Conservation (phyloP, 495 filamentous ascomycete genomes). For the Lentithecium fluviatile region DNA sequence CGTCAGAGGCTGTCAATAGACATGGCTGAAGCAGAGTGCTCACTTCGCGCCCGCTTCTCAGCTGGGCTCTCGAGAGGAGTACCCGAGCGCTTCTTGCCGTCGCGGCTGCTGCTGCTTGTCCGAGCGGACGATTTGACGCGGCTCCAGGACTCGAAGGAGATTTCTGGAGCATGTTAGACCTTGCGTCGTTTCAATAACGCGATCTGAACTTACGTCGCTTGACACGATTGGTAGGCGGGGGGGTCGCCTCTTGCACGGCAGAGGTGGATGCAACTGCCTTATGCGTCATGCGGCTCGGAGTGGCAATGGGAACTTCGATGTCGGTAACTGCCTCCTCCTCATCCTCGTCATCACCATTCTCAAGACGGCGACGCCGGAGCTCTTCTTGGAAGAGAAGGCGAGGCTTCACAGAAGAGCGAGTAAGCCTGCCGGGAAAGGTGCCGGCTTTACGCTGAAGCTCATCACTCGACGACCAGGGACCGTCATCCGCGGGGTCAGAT, state of each 20-base stretch:
- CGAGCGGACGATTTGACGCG: slow-evolving; percentile 20
- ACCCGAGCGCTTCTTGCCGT: slow-evolving; percentile 21
- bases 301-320: slow-evolving; percentile 43
- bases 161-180: slow-evolving; percentile 7
- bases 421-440: slow-evolving; percentile 51
- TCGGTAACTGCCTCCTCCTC: slow-evolving; percentile 52
- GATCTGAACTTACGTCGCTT: slow-evolving; percentile 9
- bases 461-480: slow-evolving; percentile 50
- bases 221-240: slow-evolving; percentile 28
- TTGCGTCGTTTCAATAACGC: background rate
- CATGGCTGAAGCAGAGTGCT: slow-evolving; percentile 13
- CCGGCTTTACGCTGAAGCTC: slow-evolving; percentile 49
- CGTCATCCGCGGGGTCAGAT: slow-evolving; percentile 47
- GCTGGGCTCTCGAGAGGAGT: slow-evolving; percentile 4
- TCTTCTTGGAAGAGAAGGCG: slow-evolving; percentile 75
- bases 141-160: slow-evolving; percentile 23
- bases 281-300: background rate
- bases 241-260: slow-evolving; percentile 15
- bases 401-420: slow-evolving; percentile 75
- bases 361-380: slow-evolving; percentile 40
- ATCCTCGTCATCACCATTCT: slow-evolving; percentile 41
- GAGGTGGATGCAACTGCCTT: slow-evolving; percentile 4
- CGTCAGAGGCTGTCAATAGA: slow-evolving; percentile 14
- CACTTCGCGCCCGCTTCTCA: slow-evolving; percentile 19
- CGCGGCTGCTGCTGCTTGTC: background rate